These are phyloP conservation scores for Talaromyces thailandensis DNA, from an alignment of 495 filamentous ascomycete species.

Conservation along the genomic window DNA sequence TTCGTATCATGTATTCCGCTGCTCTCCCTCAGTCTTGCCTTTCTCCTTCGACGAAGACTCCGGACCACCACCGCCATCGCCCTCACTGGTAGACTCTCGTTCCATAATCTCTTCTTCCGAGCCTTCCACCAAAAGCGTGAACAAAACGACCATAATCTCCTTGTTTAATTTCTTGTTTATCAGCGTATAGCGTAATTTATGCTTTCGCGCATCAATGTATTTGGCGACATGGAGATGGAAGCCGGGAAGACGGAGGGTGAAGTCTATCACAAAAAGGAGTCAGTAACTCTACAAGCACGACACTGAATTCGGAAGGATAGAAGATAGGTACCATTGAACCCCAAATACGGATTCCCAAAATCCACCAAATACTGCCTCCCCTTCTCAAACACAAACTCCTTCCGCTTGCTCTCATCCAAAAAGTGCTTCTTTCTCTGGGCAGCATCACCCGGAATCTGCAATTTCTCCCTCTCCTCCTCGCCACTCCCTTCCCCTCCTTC, in stretches of 20 bases:
- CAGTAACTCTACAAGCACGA: neutral
- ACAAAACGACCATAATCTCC: conserved; percentile 69
- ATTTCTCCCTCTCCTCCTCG: conserved; percentile 29
- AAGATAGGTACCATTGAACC: conserved; percentile 53
- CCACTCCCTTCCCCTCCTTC: conserved; percentile 65
- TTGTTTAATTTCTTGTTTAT: conserved; percentile 62
- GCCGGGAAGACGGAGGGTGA: conserved; percentile 72
- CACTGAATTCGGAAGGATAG: neutral
- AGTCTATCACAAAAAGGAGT: conserved; percentile 33
- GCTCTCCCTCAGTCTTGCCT: neutral
- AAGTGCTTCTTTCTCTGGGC: conserved; percentile 58
- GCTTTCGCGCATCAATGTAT: conserved; percentile 74
- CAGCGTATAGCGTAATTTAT: conserved; percentile 77
- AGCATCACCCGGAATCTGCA: conserved; percentile 43
- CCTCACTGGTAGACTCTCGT: neutral
- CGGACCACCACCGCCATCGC: neutral
- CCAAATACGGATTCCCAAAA: conserved; percentile 89
- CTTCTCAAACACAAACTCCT: conserved; percentile 46
- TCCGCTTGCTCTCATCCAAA: conserved; percentile 33
- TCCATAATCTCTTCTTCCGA: conserved; percentile 8
- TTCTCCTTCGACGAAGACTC: neutral
- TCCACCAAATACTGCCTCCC: conserved; percentile 63
- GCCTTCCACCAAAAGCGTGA: conserved; percentile 49
- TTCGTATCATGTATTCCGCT: neutral
- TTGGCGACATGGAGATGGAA: conserved; percentile 65